These are phyloP conservation scores for Scalesia atractyloides DNA, from an alignment of 129 eudicot genomes.

Conservation along the genomic window DNA sequence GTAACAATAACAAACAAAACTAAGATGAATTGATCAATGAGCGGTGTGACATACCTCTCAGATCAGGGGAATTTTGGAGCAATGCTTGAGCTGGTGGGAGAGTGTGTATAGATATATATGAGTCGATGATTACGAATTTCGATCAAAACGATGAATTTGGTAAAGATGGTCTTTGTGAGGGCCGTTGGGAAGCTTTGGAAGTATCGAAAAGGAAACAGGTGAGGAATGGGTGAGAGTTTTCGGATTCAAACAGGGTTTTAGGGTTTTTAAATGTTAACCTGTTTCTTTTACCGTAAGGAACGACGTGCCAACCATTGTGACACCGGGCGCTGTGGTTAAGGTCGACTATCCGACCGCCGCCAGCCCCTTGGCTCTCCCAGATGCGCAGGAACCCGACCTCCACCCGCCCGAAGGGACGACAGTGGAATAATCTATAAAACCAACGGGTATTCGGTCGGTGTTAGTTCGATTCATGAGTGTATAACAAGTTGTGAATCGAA, in stretches of 20 bases:
- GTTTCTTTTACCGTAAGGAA: too few species aligned
- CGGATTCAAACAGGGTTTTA: conserved; percentile 12
- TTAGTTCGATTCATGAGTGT: too few species aligned
- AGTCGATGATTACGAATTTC: conserved; percentile 4
- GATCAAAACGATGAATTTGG: conserved; percentile 30
- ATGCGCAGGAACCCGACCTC: too few species aligned
- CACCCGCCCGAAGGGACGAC: too few species aligned
- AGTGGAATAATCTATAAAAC: too few species aligned
- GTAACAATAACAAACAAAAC: too few species aligned
- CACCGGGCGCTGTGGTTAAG: too few species aligned
- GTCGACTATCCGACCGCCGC: too few species aligned
- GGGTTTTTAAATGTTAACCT: background rate
- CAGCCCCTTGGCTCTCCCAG: too few species aligned
- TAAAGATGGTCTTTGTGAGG: background rate
- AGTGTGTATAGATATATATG: background rate
- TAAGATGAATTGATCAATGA: background rate
- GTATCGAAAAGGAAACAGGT: conserved; percentile 20
- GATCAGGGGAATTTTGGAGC: conserved; percentile 3
- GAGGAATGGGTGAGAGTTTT: background rate
- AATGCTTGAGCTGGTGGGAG: background rate
- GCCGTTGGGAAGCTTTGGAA: conserved; percentile 37
- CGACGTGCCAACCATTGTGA: too few species aligned
- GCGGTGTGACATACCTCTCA: background rate
- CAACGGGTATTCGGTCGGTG: too few species aligned
- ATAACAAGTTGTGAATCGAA: too few species aligned